These are phyloP conservation scores for Pythium rhizo-oryzae DNA, from an alignment of 352 stramenopile genomes.

Conservation along the genomic window DNA sequence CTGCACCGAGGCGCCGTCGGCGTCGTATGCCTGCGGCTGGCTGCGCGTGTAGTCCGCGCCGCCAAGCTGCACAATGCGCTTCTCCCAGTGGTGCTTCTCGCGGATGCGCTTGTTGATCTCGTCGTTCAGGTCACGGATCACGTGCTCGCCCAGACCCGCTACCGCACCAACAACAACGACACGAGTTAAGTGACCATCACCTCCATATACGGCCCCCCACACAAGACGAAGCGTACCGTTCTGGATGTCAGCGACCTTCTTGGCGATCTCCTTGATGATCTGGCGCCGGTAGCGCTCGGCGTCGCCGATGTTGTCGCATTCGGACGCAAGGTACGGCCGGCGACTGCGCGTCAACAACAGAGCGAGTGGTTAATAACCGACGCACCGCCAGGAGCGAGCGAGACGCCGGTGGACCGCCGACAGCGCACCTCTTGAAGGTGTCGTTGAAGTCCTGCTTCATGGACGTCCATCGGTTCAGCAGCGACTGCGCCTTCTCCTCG, in stretches of 20 bases:
- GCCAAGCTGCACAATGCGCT: slow-evolving; percentile 89
- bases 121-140: slow-evolving; percentile 98
- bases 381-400: too few relatives aligned
- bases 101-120: slow-evolving; percentile 98
- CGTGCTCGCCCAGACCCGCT: slow-evolving; percentile 94
- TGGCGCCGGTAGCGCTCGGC: slow-evolving; percentile 93
- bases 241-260: slow-evolving; percentile 96
- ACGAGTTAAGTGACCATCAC: too few relatives aligned
- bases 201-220: too few relatives aligned
- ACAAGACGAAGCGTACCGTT: slow-evolving; percentile 67
- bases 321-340: slow-evolving; percentile 93
- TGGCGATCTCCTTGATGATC: slow-evolving; percentile 95
- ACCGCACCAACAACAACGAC: background rate
- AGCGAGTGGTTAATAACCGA: background rate
- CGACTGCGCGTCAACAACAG: slow-evolving; percentile 39
- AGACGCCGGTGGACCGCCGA: background rate
- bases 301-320: slow-evolving; percentile 94
- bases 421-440: slow-evolving; percentile 76
- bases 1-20: slow-evolving; percentile 71
- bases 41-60: slow-evolving; percentile 88
- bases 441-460: slow-evolving; percentile 95
- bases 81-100: slow-evolving; percentile 92
- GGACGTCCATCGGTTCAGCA: slow-evolving; percentile 98
- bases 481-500: slow-evolving; percentile 97
- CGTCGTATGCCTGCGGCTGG: slow-evolving; percentile 78